Conservation (phyloP, 78 protist genomes). For the Tieghemostelium lacteum region DNA sequence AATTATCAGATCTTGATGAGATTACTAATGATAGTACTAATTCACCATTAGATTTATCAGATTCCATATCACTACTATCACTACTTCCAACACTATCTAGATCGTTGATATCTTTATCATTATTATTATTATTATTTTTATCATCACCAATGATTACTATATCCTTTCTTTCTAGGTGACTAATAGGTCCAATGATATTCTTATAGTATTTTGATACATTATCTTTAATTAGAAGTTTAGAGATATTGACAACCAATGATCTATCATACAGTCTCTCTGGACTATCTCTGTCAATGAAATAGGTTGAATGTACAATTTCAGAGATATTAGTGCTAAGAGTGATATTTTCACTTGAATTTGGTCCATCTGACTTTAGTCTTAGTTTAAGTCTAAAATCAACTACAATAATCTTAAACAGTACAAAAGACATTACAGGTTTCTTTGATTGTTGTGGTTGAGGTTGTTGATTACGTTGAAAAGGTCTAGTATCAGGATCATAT, state of each 20-base stretch:
- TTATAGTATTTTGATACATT: slow-evolving; percentile 35
- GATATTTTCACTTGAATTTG: slow-evolving; percentile 6
- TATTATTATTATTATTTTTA: not conserved
- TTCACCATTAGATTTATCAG: not conserved
- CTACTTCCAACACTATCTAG: not conserved
- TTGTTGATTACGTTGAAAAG: not conserved
- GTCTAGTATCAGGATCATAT: not conserved
- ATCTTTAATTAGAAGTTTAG: slow-evolving; percentile 9
- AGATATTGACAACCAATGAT: slow-evolving; percentile 8
- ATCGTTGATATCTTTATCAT: not conserved
- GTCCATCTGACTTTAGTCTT: not conserved
- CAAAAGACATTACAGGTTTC: not conserved
- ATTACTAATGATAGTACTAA: slow-evolving; percentile 7
- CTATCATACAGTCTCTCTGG: not conserved
- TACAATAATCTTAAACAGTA: not conserved
- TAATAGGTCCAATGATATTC: slow-evolving; percentile 50
- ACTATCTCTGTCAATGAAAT: not conserved
- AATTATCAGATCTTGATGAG: not conserved
- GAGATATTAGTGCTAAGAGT: slow-evolving; percentile 14
- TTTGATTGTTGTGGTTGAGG: not conserved
- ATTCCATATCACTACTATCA: not conserved
- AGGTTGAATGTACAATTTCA: slow-evolving; percentile 16
- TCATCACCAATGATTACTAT: slow-evolving; percentile 15
- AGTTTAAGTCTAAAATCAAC: not conserved
- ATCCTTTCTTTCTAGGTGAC: not conserved